Percentiles rank a stretch among this genome's conserved stretches.
phyloP scores from a whole-genome alignment of 148 eudicot species.

The Rhododendron henanense region DNA sequence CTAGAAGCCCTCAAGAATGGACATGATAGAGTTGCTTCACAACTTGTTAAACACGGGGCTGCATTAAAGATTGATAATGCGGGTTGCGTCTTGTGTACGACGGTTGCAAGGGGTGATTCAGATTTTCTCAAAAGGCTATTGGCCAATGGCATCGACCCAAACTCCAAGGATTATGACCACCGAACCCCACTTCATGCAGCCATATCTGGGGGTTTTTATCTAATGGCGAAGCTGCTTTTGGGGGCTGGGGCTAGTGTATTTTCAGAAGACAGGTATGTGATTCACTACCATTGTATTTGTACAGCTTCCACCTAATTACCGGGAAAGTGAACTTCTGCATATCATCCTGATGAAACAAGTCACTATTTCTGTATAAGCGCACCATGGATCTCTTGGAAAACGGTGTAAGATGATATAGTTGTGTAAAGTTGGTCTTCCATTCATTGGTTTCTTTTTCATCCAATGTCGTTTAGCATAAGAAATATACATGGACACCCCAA shows the following conservation, averaged over 20 bases:
- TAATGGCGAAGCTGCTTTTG: constrained; percentile 68
- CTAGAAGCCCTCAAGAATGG: constrained; percentile 81
- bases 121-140: constrained; percentile 57
- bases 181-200: constrained; percentile 89
- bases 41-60: constrained; percentile 56
- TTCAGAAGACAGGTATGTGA: constrained; percentile 60
- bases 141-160: constrained; percentile 68
- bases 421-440: neutral
- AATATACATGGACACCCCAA: neutral
- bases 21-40: constrained; percentile 62
- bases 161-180: constrained; percentile 64
- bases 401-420: neutral
- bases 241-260: constrained; percentile 82
- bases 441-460: neutral
- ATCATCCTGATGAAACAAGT: neutral
- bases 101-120: constrained; percentile 58
- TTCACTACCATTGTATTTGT: neutral
- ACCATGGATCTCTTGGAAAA: neutral
- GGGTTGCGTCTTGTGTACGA: constrained; percentile 61
- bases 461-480: neutral
- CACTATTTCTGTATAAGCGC: neutral
- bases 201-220: constrained; percentile 62
- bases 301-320: neutral
- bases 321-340: neutral
- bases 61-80: constrained; percentile 49